Base-by-base conservation (phyloP, 768 basidiomycete genomes). In the Rhizopogon roseolus region DNA sequence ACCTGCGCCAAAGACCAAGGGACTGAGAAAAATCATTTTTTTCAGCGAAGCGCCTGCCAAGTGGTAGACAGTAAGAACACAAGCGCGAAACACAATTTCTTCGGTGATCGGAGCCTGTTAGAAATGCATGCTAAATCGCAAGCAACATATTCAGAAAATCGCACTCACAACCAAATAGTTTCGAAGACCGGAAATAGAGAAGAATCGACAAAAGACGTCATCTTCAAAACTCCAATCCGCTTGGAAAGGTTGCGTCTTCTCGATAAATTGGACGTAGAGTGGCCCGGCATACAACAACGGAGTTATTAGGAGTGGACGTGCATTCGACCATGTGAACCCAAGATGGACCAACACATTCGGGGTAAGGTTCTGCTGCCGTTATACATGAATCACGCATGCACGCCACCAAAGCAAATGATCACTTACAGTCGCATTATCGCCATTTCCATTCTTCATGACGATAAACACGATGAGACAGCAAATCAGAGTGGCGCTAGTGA, bases 1-100 rank as follows among this genome's bases (percentile, higher is more conserved):
- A 92, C 93, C 93, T 28, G 90, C 70, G 17, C 94, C 97, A 62
- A 99, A 99, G 53, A 85, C 83, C 10, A 97, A 70, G 0, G 97
- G 97, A 2, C 88, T 80, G 0, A 88, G 70, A 59, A 92, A 89
- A 46, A 97, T 80, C 77, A 95, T 84, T 36, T 76, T 75, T 40
- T 55, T 62, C 22, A 60, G 75, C 0, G 81, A 78, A 2, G 76
- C 74, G 16, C 82, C 82, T 0, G 85, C 80, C 49, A 96, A 77
- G 52, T 84, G 76, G 59, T 90, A 88, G 7, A 85, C 77, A 2
- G 86, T 74, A 17, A 97, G 74, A 28, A 96, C 79, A 65, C 92
- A 94, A 0, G 90, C 84, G 27, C 97, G 77, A 66, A 97, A 98
- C 7, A 92, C 90, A 25, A 97, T 54, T 68, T 98, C 96, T 71